Percentiles rank a stretch among this genome's conserved stretches.
These are phyloP conservation scores for Digitaria exilis DNA, from an alignment of 202 grass and related monocot species.

Conservation along the genomic window DNA sequence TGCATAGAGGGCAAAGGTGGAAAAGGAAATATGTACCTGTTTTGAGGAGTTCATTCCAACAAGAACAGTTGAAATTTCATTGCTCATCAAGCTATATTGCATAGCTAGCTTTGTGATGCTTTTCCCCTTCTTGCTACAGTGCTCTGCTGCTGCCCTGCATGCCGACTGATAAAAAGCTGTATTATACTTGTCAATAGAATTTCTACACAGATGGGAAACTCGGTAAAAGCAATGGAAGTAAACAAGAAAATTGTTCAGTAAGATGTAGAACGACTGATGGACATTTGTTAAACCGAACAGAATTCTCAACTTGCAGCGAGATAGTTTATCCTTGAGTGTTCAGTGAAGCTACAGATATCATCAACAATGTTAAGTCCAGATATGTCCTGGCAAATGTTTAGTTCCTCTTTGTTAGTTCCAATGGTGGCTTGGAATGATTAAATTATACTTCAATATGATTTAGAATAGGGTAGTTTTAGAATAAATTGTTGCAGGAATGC, in stretches of 20 bases:
- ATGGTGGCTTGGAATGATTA: background rate
- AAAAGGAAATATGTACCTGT: constrained; percentile 56
- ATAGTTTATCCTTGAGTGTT: background rate
- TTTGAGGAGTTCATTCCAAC: constrained; percentile 87
- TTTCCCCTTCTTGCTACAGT: constrained; percentile 76
- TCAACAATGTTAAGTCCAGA: background rate
- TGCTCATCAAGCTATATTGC: constrained; percentile 90
- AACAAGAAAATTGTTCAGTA: constrained; percentile 4
- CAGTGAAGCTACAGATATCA: background rate
- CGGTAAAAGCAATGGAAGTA: background rate
- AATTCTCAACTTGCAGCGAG: background rate
- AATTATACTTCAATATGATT: constrained; percentile 2
- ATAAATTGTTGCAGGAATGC: background rate
- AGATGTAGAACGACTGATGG: background rate
- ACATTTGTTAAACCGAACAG: background rate
- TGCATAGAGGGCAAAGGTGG: background rate
- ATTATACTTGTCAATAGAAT: constrained; percentile 27
- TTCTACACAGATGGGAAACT: constrained; percentile 1
- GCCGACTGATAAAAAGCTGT: constrained; percentile 54
- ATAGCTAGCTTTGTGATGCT: constrained; percentile 79
- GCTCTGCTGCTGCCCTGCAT: constrained; percentile 70
- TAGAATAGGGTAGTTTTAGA: background rate
- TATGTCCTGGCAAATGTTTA: background rate
- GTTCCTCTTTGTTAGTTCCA: background rate
- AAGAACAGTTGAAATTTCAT: constrained; percentile 78